Evolutionary conservation across 2,329 filamentous ascomycete species (phyloP).

Genomic region (Graphilbum ipis-grandicollis): DNA sequence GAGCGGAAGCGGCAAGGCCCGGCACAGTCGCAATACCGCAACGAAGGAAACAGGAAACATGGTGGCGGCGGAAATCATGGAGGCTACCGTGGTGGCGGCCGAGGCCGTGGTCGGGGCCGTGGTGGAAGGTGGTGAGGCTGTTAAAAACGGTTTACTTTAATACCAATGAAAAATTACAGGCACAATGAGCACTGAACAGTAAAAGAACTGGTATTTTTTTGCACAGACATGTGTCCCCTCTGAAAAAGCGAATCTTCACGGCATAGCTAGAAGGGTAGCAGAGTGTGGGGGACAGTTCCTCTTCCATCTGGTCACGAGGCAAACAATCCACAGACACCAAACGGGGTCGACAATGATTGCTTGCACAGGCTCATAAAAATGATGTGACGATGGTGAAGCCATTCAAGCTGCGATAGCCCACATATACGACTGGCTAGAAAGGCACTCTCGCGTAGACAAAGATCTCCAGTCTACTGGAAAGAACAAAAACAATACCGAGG

Average conservation of each 20-base stretch:
- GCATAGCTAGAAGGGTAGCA: slow-evolving; percentile 21
- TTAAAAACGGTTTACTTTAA: too few relatives aligned
- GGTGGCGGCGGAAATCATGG: slow-evolving; percentile 17
- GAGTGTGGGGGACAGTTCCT: slow-evolving; percentile 26
- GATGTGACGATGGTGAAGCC: slow-evolving; percentile 14
- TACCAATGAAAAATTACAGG: too few relatives aligned
- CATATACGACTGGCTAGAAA: too few relatives aligned
- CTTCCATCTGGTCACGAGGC: slow-evolving; percentile 28
- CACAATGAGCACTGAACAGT: too few relatives aligned
- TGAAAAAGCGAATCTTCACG: slow-evolving; percentile 27
- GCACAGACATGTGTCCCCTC: slow-evolving; percentile 27
- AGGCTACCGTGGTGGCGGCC: slow-evolving; percentile 14
- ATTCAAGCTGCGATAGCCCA: too few relatives aligned
- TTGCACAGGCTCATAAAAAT: slow-evolving; percentile 5
- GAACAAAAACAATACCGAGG: too few relatives aligned
- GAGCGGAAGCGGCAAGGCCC: slow-evolving; percentile 42
- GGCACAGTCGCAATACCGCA: slow-evolving; percentile 20
- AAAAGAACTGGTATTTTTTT: too few relatives aligned
- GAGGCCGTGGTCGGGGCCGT: slow-evolving; percentile 12
- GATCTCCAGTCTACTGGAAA: too few relatives aligned
- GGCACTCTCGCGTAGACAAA: too few relatives aligned
- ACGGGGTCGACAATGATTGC: slow-evolving; percentile 3
- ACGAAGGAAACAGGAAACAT: slow-evolving; percentile 19
- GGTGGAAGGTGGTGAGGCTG: slow-evolving; percentile 3
- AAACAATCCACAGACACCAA: slow-evolving; percentile 20